phyloP scores from a whole-genome alignment of 2,329 filamentous ascomycete genomes.

The Clathrospora elynae region DNA sequence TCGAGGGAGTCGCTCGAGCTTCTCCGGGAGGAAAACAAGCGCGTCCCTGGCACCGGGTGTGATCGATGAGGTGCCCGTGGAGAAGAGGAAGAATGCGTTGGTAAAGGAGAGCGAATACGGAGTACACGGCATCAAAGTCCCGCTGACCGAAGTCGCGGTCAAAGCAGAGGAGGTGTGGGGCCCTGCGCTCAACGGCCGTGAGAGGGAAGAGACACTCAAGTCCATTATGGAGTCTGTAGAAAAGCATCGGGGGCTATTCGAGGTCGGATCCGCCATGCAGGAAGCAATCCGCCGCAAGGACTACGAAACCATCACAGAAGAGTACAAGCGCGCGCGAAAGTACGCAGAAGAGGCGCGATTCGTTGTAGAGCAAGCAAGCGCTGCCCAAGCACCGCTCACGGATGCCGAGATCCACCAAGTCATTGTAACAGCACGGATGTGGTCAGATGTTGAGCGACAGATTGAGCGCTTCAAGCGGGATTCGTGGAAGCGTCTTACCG shows the following conservation, averaged over 20 bases:
- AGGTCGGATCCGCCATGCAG: conserved; percentile 75
- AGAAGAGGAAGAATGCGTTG: conserved; percentile 85
- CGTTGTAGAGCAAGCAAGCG: conserved; percentile 62
- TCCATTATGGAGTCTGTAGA: conserved; percentile 76
- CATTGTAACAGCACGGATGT: conserved; percentile 88
- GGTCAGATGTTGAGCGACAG: conserved; percentile 89
- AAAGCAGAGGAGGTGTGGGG: conserved; percentile 99
- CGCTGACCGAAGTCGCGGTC: conserved; percentile 84
- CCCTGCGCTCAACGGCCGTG: conserved; percentile 84
- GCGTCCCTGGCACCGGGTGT: conserved; percentile 37
- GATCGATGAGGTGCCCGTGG: conserved; percentile 45
- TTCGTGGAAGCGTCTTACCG: conserved; percentile 79
- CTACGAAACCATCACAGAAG: conserved; percentile 83
- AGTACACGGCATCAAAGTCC: conserved; percentile 71
- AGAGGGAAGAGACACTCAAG: conserved; percentile 88
- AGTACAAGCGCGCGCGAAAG: conserved; percentile 80
- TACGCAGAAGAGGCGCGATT: conserved; percentile 78
- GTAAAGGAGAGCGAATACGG: conserved; percentile 75
- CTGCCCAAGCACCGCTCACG: conserved; percentile 61
- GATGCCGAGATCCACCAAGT: conserved; percentile 86
- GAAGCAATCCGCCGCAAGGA: conserved; percentile 91
- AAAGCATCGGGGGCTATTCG: conserved; percentile 79
- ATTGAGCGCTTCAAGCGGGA: conserved; percentile 86
- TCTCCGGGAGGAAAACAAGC: conserved; percentile 55
- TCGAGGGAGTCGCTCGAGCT: conserved; percentile 69